Evolutionary conservation across 257 asterid species (phyloP).

Genomic region (Ocimum tenuiflorum): DNA sequence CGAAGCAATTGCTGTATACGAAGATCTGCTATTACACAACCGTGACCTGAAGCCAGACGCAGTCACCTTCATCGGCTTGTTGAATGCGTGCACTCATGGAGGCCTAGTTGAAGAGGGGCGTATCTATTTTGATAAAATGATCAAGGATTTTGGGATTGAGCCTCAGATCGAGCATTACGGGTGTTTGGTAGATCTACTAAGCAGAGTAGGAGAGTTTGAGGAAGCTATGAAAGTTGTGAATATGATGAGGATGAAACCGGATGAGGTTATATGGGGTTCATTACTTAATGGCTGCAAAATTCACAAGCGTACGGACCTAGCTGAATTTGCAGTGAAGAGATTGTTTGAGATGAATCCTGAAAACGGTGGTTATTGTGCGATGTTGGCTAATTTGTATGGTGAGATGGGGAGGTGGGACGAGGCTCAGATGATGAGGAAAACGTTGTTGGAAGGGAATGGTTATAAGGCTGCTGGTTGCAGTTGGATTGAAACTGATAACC

Average conservation of each 20-base stretch:
- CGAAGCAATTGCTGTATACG: slow-evolving; percentile 42
- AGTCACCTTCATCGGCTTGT: slow-evolving; percentile 63
- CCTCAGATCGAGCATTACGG: slow-evolving; percentile 74
- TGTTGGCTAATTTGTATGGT: slow-evolving; percentile 65
- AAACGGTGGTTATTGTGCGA: slow-evolving; percentile 56
- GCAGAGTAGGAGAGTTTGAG: slow-evolving; percentile 56
- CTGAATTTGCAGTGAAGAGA: slow-evolving; percentile 48
- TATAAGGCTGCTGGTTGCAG: slow-evolving; percentile 67
- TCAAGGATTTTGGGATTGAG: slow-evolving; percentile 38
- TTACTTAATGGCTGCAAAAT: slow-evolving; percentile 70
- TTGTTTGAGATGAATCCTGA: slow-evolving; percentile 50
- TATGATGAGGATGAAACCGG: slow-evolving; percentile 56
- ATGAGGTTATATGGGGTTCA: slow-evolving; percentile 72
- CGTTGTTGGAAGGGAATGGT: slow-evolving; percentile 32
- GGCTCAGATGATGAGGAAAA: slow-evolving; percentile 41
- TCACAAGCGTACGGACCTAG: slow-evolving; percentile 55
- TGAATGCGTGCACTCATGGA: slow-evolving; percentile 72
- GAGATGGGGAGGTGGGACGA: slow-evolving; percentile 71
- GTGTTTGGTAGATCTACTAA: slow-evolving; percentile 67
- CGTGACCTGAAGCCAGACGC: slow-evolving; percentile 51
- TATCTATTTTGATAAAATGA: slow-evolving; percentile 46
- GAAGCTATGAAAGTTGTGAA: slow-evolving; percentile 58
- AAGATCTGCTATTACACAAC: slow-evolving; percentile 36
- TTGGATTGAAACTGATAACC: slow-evolving; percentile 65
- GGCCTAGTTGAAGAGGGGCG: slow-evolving; percentile 59